Evolutionary conservation across 371 early-diverging fungal species (phyloP).

Genomic region (Fennellomyces sp.): DNA sequence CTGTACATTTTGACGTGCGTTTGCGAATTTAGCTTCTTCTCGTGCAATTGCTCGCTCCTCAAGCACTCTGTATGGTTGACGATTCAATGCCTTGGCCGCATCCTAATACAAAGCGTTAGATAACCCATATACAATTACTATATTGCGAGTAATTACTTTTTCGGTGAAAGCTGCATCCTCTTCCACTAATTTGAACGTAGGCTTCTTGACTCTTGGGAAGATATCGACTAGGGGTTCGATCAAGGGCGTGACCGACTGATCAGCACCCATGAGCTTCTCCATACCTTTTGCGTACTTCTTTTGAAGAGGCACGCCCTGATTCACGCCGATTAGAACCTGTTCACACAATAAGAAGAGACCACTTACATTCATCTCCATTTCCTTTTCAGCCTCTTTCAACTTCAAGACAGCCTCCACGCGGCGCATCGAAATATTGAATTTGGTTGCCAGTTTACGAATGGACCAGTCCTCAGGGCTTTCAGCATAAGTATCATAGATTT

Average conservation of each 20-base stretch:
- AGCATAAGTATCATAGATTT: slow-evolving; percentile 73
- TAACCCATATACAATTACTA: neutral
- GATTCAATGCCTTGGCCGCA: slow-evolving; percentile 80
- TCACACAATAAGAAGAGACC: neutral
- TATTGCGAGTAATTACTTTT: slow-evolving; percentile 28
- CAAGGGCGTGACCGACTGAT: slow-evolving; percentile 23
- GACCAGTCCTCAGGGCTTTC: slow-evolving; percentile 65
- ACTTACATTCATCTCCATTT: slow-evolving; percentile 62
- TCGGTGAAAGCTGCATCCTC: slow-evolving; percentile 77
- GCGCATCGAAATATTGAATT: slow-evolving; percentile 78
- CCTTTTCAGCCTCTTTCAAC: slow-evolving; percentile 79
- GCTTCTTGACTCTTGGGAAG: slow-evolving; percentile 71
- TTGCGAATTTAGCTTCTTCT: slow-evolving; percentile 41
- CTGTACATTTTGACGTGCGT: slow-evolving; percentile 5
- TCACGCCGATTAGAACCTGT: neutral
- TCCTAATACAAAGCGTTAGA: slow-evolving; percentile 51
- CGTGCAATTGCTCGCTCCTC: slow-evolving; percentile 46
- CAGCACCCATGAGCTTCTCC: slow-evolving; percentile 82
- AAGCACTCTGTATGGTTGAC: slow-evolving; percentile 74
- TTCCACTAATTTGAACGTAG: slow-evolving; percentile 77
- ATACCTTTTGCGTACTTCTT: slow-evolving; percentile 74
- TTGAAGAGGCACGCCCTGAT: slow-evolving; percentile 60
- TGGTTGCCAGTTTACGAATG: slow-evolving; percentile 75
- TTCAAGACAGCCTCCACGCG: slow-evolving; percentile 90
- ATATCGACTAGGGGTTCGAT: slow-evolving; percentile 69